Percentiles rank a stretch among this genome's conserved stretches.
Evolutionary conservation across 1,284 basidiomycete genomes (phyloP).

Genomic region (Naganishia sp.): DNA sequence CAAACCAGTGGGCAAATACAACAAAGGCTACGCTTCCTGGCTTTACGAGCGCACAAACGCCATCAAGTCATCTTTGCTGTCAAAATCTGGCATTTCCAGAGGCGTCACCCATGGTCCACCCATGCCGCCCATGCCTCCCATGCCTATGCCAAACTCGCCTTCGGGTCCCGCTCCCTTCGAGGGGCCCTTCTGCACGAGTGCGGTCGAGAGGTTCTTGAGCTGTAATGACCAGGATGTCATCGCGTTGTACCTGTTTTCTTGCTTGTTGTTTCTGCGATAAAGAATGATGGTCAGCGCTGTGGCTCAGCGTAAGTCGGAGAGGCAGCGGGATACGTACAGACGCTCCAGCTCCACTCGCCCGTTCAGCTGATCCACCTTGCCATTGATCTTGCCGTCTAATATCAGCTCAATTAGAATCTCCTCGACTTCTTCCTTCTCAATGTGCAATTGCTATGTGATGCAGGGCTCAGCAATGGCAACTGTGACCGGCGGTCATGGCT

Average conservation of each 20-base stretch:
- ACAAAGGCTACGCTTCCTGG: too few species aligned
- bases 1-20: too few species aligned
- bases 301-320: not conserved
- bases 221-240: constrained; percentile 33
- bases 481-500: not conserved
- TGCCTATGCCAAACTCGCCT: constrained; percentile 7
- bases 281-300: constrained; percentile 14
- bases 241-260: constrained; percentile 34
- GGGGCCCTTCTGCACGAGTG: constrained; percentile 28
- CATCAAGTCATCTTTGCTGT: too few species aligned
- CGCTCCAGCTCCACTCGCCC: constrained; percentile 83
- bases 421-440: constrained; percentile 83
- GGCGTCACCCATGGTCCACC: too few species aligned
- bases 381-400: constrained; percentile 90
- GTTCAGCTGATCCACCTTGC: constrained; percentile 91
- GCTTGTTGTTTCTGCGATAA: constrained; percentile 16
- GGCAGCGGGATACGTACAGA: constrained; percentile 3
- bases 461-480: not conserved
- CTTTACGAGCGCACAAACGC: too few species aligned
- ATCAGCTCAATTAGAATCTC: constrained; percentile 91
- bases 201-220: constrained; percentile 22
- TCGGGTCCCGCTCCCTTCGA: constrained; percentile 10
- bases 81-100: too few species aligned
- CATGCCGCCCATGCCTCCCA: too few species aligned
- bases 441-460: constrained; percentile 77